Percentiles rank a stretch among this genome's conserved stretches.
phyloP scores from a whole-genome alignment of 1,284 basidiomycete genomes.

The Apiotrichum mycotoxinovorans region DNA sequence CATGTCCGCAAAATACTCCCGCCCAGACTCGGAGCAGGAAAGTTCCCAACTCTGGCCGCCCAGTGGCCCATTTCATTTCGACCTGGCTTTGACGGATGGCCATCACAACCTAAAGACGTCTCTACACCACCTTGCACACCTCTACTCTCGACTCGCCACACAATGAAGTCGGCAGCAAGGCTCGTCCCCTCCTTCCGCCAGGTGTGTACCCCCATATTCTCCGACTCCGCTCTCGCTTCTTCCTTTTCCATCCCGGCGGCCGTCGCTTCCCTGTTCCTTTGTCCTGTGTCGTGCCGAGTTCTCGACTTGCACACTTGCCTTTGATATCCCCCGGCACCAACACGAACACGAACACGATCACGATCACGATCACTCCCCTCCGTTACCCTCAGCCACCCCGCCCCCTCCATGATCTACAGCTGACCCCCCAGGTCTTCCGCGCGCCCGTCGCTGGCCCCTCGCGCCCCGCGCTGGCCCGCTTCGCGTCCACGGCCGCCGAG shows the following conservation, averaged over 20 bases:
- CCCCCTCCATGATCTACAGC: background rate
- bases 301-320: no score
- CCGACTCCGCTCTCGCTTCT: background rate
- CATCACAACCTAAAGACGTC: background rate
- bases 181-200: conserved; percentile 5
- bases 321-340: no score
- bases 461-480: conserved; percentile 8
- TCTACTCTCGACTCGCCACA: no score
- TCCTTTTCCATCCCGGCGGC: background rate
- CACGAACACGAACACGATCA: no score
- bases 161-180: conserved; percentile 6
- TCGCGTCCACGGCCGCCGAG: conserved; percentile 12
- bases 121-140: no score
- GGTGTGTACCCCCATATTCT: background rate
- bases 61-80: no score
- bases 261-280: no score
- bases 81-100: no score
- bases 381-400: background rate
- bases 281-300: no score
- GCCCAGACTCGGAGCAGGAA: background rate
- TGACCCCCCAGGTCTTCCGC: conserved; percentile 9
- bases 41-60: background rate
- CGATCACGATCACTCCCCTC: no score
- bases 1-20: background rate
- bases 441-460: conserved; percentile 21